A percentile compares a stretch with the other conserved stretches of the same genome.
phyloP scores from a whole-genome alignment of 345 rosid species.

The Arabidopsis suecica region DNA sequence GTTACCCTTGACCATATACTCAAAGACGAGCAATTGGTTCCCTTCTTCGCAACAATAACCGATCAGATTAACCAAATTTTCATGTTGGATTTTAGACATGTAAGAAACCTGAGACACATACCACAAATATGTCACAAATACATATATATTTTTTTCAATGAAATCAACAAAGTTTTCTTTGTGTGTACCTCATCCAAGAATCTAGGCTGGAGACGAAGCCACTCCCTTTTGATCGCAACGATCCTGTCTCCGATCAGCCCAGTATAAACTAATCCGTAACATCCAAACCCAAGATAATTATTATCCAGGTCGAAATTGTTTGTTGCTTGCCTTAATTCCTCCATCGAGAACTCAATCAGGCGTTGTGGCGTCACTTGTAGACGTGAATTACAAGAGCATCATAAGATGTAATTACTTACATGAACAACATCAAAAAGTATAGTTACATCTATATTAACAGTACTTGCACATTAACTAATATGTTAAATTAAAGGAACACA shows the following conservation, averaged over 20 bases:
- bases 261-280: slow-evolving; percentile 58
- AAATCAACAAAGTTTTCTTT: not conserved
- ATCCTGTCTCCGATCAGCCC: slow-evolving; percentile 56
- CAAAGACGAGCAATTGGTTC: slow-evolving; percentile 61
- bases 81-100: slow-evolving; percentile 62
- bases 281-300: slow-evolving; percentile 63
- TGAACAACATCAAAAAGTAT: not conserved
- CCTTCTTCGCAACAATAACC: not conserved
- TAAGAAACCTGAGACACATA: slow-evolving; percentile 51
- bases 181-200: slow-evolving; percentile 59
- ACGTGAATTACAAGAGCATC: not conserved
- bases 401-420: not conserved
- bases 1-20: slow-evolving; percentile 47
- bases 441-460: too few species aligned
- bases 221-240: slow-evolving; percentile 62
- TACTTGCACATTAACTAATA: too few species aligned
- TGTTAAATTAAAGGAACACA: not conserved
- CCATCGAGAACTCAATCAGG: slow-evolving; percentile 53
- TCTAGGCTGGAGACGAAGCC: slow-evolving; percentile 47
- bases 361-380: slow-evolving; percentile 35
- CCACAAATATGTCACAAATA: not conserved
- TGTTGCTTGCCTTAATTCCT: slow-evolving; percentile 67
- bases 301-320: slow-evolving; percentile 53
- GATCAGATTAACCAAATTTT: slow-evolving; percentile 62
- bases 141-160: not conserved